Base-by-base conservation (phyloP, 1,284 basidiomycete species). In the Earliella scabrosa region DNA sequence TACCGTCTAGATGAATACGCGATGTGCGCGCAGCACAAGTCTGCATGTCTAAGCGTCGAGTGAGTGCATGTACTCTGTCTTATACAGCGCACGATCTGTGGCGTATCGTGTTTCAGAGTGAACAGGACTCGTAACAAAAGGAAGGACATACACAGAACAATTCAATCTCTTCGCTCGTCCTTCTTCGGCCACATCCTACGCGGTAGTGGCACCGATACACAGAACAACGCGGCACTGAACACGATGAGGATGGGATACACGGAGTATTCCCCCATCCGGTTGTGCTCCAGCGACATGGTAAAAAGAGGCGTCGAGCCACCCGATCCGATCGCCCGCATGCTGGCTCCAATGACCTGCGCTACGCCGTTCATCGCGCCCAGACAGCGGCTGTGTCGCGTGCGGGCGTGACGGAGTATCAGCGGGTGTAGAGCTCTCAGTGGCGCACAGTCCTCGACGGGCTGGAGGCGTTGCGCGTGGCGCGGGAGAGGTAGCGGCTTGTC, bases 241-340 rank as follows among this genome's bases (percentile, higher is more conserved):
- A 23, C 11, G 23, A 41, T 23, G 21, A 41, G 39, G 39, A 41
- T 24, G 6, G 11, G 21, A 50, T 74, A 75, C 5, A 73, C 73
- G 16, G 66, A 65, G 29, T 65, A 59, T 10, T 72, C 73, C 20
- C 68, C 68, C 2, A 74, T 47, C 64, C 71, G 73, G 41, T 71
- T 67, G 35, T 78, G 75, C 61, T 82, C 75, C 21, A 87, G 78
- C 2, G 87, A 87, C 9, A 87, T 66, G 21, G 88, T 88, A 70
- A 87, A 90, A 54, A 90, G 75, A 41, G 87, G 88, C 41, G 84
- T 86, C 0, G 85, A 76, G 9, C 77, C 69, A 1, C 85, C 85
- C 8, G 93, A 92, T 2, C 92, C 92, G 54, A 93, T 78, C 21
- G 89, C 82, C 31, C 93, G 82, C 34, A 77, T 66, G 46, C 79